phyloP scores from a whole-genome alignment of 1,284 basidiomycete genomes.

The Papiliotrema terrestris region DNA sequence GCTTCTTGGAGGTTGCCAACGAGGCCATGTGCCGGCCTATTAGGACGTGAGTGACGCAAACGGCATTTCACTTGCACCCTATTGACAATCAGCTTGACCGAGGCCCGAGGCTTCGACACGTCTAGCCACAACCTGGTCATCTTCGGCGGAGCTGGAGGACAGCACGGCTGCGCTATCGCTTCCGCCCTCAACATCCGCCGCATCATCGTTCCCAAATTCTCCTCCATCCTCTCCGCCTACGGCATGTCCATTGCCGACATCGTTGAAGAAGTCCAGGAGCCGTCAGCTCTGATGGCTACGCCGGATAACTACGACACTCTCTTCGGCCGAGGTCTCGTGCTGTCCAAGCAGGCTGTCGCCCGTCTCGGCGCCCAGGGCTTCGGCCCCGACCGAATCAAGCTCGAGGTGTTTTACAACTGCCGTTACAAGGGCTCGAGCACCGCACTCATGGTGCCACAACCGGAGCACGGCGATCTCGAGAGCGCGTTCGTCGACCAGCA shows the following conservation, averaged over 20 bases:
- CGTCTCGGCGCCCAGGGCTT: slow-evolving; percentile 73
- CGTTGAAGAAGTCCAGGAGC: slow-evolving; percentile 6
- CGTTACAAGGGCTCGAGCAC: slow-evolving; percentile 80
- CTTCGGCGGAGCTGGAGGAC: slow-evolving; percentile 89
- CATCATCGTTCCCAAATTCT: slow-evolving; percentile 80
- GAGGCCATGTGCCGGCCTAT: slow-evolving; percentile 94
- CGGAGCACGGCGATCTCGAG: slow-evolving; percentile 68
- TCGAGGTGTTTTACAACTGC: slow-evolving; percentile 86
- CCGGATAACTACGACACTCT: slow-evolving; percentile 1
- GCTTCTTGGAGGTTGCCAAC: slow-evolving; percentile 86
- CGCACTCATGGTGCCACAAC: slow-evolving; percentile 69
- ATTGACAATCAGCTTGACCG: slow-evolving; percentile 57
- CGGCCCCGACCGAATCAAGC: slow-evolving; percentile 60
- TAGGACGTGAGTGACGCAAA: slow-evolving; percentile 54
- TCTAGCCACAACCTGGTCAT: slow-evolving; percentile 77
- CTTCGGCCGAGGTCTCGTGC: background rate
- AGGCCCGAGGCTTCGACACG: slow-evolving; percentile 81
- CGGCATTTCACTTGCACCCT: too few relatives aligned
- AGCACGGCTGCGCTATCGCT: slow-evolving; percentile 85
- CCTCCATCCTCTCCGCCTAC: slow-evolving; percentile 83
- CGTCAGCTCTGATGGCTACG: background rate
- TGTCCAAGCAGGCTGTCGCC: too few relatives aligned
- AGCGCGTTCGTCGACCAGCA: slow-evolving; percentile 72
- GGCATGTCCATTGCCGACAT: slow-evolving; percentile 78
- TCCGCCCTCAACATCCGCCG: slow-evolving; percentile 67